A percentile compares a stretch with the other conserved stretches of the same genome.
Evolutionary conservation across 1,139 yeast genomes (phyloP).

Genomic region (Candida pseudoviswanathii): DNA sequence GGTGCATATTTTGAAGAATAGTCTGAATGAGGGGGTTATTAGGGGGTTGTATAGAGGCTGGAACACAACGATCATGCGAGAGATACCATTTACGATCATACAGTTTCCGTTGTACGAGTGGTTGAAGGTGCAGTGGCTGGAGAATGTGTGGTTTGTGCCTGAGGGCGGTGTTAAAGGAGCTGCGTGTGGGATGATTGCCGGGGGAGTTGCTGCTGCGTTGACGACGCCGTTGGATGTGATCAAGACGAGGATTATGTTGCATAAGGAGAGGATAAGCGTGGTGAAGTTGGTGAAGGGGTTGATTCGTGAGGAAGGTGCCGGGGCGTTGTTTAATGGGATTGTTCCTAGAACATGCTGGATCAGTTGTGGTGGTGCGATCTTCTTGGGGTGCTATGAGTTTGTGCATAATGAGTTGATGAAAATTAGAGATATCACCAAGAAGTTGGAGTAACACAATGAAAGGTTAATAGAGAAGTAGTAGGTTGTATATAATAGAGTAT

Average conservation of each 20-base stretch:
- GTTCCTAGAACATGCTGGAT: conserved; percentile 98
- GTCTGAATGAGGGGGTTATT: conserved; percentile 75
- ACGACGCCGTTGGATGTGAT: conserved; percentile 94
- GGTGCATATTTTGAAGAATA: conserved; percentile 55
- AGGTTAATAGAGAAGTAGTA: background rate
- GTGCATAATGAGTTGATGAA: conserved; percentile 37
- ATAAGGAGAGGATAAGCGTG: conserved; percentile 51
- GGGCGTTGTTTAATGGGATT: conserved; percentile 76
- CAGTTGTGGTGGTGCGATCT: conserved; percentile 97
- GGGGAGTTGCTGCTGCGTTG: conserved; percentile 89
- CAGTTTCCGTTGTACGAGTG: conserved; percentile 93
- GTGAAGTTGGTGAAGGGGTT: conserved; percentile 48
- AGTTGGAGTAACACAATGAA: background rate
- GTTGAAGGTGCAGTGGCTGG: conserved; percentile 59
- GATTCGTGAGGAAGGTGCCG: conserved; percentile 63
- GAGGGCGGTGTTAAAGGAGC: conserved; percentile 67
- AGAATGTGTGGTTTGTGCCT: conserved; percentile 20
- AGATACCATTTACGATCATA: conserved; percentile 92
- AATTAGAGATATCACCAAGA: background rate
- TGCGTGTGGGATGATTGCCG: conserved; percentile 90
- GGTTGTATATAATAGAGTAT: background rate
- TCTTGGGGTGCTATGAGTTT: conserved; percentile 88
- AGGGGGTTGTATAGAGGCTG: conserved; percentile 90
- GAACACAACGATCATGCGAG: conserved; percentile 88
- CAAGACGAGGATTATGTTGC: conserved; percentile 88